phyloP scores from a whole-genome alignment of 345 rosid species.

The Sonneratia caseolaris region DNA sequence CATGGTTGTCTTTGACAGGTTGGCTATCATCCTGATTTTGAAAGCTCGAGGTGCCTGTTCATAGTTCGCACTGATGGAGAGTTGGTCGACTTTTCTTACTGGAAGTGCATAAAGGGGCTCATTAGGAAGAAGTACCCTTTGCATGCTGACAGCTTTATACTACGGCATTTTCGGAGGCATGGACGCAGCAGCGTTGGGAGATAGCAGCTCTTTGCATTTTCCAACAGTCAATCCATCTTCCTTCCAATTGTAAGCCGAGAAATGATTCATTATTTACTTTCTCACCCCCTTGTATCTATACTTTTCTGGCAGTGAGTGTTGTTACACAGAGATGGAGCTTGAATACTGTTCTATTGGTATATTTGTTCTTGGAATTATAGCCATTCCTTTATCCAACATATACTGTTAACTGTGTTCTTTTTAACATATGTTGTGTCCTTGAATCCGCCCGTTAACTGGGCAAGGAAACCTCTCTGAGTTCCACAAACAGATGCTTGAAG shows the following conservation, averaged over 20 bases:
- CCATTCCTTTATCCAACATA: not conserved
- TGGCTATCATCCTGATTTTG: constrained; percentile 78
- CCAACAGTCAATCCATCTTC: not conserved
- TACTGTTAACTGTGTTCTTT: not conserved
- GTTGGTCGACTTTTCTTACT: constrained; percentile 75
- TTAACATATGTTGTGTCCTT: not conserved
- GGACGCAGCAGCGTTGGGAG: constrained; percentile 34
- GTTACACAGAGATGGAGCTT: not conserved
- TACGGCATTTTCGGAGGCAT: constrained; percentile 66
- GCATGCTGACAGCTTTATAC: constrained; percentile 83
- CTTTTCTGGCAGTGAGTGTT: not conserved
- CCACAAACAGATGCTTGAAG: not conserved
- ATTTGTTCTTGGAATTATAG: not conserved
- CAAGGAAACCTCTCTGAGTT: not conserved
- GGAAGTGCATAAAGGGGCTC: constrained; percentile 95
- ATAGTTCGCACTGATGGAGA: constrained; percentile 75
- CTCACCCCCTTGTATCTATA: not conserved
- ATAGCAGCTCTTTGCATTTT: constrained; percentile 14
- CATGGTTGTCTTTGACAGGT: constrained; percentile 32
- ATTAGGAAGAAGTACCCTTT: constrained; percentile 85
- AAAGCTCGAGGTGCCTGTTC: constrained; percentile 70
- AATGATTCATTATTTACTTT: not conserved
- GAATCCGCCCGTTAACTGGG: not conserved
- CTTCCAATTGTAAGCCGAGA: not conserved
- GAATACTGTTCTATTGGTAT: not conserved